A percentile compares a stretch with the other conserved stretches of the same genome.
These are phyloP conservation scores for Coniochaeta prunicola DNA, from an alignment of 2,329 filamentous ascomycete genomes.

Conservation along the genomic window DNA sequence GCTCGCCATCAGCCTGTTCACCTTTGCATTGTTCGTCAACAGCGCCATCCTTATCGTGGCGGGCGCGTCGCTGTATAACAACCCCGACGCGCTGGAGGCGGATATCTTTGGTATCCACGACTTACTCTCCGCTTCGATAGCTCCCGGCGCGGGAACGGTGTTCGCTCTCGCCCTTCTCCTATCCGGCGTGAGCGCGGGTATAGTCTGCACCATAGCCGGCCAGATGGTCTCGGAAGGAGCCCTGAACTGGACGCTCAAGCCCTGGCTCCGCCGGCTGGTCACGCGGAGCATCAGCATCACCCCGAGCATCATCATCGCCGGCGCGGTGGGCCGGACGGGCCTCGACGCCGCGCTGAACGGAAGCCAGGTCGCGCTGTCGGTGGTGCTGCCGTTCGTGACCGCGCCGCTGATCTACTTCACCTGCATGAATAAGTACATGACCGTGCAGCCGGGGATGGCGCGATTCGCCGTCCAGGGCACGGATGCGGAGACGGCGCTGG, in stretches of 20 bases:
- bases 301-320: constrained; percentile 77
- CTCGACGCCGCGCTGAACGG: constrained; percentile 66
- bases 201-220: constrained; percentile 82
- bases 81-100: constrained; percentile 53
- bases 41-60: constrained; percentile 76
- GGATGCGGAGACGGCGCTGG: constrained; percentile 54
- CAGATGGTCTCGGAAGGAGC: constrained; percentile 87
- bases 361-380: constrained; percentile 69
- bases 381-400: constrained; percentile 75
- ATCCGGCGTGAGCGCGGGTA: constrained; percentile 73
- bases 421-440: constrained; percentile 73
- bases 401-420: constrained; percentile 84
- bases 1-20: constrained; percentile 65
- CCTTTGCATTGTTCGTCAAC: constrained; percentile 80
- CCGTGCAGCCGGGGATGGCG: constrained; percentile 43
- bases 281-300: constrained; percentile 76
- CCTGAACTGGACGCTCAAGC: constrained; percentile 63
- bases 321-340: constrained; percentile 63
- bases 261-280: constrained; percentile 72
- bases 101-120: constrained; percentile 80
- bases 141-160: constrained; percentile 70
- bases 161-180: constrained; percentile 77
- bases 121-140: constrained; percentile 61
- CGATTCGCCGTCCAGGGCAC: constrained; percentile 20
- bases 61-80: constrained; percentile 65